Percentiles rank a stretch among this genome's conserved stretches.
phyloP scores from a whole-genome alignment of 2,329 filamentous ascomycete genomes.

The Dissoconium aciculare region DNA sequence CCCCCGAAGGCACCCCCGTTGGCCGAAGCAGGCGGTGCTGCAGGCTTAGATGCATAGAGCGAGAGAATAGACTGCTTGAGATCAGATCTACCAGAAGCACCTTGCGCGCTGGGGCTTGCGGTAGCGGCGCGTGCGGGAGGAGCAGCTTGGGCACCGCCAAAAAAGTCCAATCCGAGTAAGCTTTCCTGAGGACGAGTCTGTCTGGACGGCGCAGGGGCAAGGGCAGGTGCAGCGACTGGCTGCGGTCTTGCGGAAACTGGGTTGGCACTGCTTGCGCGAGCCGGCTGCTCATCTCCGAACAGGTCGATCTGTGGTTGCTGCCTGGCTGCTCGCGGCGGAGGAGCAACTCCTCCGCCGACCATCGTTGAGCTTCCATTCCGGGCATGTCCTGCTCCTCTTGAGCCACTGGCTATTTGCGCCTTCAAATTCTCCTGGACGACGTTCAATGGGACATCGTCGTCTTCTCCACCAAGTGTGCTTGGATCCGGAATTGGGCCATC shows the following conservation, averaged over 20 bases:
- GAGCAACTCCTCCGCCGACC: conserved; percentile 6
- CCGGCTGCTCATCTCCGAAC: conserved; percentile 51
- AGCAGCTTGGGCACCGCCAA: conserved; percentile 55
- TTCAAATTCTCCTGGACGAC: conserved; percentile 58
- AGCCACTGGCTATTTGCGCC: conserved; percentile 26
- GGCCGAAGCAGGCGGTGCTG: conserved; percentile 37
- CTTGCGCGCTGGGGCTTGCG: conserved; percentile 44
- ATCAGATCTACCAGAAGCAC: conserved; percentile 66
- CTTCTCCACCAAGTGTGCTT: conserved; percentile 55
- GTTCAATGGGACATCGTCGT: conserved; percentile 63
- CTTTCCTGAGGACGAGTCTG: conserved; percentile 67
- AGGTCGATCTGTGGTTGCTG: conserved; percentile 51
- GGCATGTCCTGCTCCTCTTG: conserved; percentile 22
- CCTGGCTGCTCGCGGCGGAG: conserved; percentile 10
- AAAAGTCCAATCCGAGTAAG: conserved; percentile 80
- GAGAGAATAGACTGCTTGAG: conserved; percentile 96
- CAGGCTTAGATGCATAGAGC: conserved; percentile 77
- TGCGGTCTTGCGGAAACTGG: conserved; percentile 48
- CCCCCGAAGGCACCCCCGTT: conserved; percentile 42
- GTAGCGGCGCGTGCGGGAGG: conserved; percentile 67
- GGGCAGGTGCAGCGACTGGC: conserved; percentile 16
- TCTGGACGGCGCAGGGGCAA: conserved; percentile 28
- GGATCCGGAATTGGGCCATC: conserved; percentile 90
- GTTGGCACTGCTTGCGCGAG: conserved; percentile 58
- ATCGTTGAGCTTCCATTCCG: conserved; percentile 22